These are phyloP conservation scores for Neurospora sp. DNA, from an alignment of 495 filamentous ascomycete genomes.

Conservation along the genomic window DNA sequence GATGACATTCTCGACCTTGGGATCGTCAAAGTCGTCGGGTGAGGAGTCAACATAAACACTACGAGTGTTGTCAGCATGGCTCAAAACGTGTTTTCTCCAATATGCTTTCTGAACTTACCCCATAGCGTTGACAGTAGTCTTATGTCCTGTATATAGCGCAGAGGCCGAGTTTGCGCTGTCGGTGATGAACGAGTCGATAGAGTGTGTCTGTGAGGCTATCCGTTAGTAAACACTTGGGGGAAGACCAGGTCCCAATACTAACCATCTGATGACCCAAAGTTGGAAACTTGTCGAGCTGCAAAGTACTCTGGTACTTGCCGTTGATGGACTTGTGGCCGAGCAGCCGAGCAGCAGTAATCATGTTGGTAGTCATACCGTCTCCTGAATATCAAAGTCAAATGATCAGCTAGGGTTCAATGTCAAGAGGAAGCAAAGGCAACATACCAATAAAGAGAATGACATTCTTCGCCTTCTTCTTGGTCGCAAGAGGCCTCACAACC, in stretches of 20 bases:
- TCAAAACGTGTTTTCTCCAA: neutral
- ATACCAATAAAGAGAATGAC: conserved; percentile 63
- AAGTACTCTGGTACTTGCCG: conserved; percentile 57
- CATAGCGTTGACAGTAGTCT: conserved; percentile 62
- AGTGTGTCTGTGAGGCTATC: conserved; percentile 39
- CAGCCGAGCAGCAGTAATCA: conserved; percentile 60
- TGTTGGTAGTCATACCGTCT: conserved; percentile 73
- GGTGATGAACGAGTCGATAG: conserved; percentile 65
- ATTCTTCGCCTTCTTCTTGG: conserved; percentile 62
- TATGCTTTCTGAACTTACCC: conserved; percentile 24
- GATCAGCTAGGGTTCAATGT: neutral
- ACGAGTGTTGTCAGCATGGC: neutral
- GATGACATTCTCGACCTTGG: conserved; percentile 67
- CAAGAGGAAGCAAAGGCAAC: neutral
- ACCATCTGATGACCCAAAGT: conserved; percentile 60
- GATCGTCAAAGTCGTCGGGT: conserved; percentile 55
- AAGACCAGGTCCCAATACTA: neutral
- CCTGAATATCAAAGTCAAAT: conserved; percentile 14
- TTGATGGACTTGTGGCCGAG: conserved; percentile 67
- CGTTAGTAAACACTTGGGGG: neutral
- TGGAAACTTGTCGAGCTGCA: conserved; percentile 63
- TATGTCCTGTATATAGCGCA: conserved; percentile 65
- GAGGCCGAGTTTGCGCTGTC: conserved; percentile 69
- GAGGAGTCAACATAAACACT: conserved; percentile 62
- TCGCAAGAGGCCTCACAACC: conserved; percentile 55